A percentile compares a stretch with the other conserved stretches of the same genome.
phyloP scores from a whole-genome alignment of 2,329 filamentous ascomycete species.

The Colletotrichum sidae region DNA sequence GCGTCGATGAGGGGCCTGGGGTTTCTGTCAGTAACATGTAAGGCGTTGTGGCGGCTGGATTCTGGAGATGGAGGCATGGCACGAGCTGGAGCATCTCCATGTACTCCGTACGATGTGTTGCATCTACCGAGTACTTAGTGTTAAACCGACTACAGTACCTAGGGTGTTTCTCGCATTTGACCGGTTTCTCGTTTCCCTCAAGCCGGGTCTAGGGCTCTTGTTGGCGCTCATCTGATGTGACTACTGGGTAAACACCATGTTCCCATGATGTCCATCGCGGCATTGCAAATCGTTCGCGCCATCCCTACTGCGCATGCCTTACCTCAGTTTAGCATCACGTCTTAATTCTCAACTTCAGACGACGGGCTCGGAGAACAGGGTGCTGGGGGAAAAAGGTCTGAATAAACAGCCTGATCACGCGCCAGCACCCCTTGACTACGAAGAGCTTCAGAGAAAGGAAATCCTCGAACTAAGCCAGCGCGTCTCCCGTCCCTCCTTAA shows the following conservation, averaged over 20 bases:
- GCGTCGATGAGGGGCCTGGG: background rate
- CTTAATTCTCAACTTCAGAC: constrained; percentile 33
- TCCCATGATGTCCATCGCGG: constrained; percentile 3
- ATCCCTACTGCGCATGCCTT: background rate
- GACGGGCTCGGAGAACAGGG: constrained; percentile 5
- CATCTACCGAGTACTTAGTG: background rate
- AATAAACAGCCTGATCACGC: too few relatives aligned
- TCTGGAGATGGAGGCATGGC: background rate
- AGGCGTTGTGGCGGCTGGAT: background rate
- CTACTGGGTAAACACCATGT: background rate
- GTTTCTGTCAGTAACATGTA: constrained; percentile 4
- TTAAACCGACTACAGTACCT: background rate
- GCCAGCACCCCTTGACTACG: too few relatives aligned
- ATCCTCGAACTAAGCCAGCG: too few relatives aligned
- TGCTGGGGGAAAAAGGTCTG: background rate
- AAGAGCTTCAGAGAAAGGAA: background rate
- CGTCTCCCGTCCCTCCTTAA: constrained; percentile 32
- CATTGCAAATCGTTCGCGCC: constrained; percentile 13
- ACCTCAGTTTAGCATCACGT: constrained; percentile 4
- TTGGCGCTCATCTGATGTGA: background rate
- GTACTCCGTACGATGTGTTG: too few relatives aligned
- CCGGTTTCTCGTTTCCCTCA: constrained; percentile 13
- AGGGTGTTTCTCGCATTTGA: constrained; percentile 11
- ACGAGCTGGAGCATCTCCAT: too few relatives aligned
- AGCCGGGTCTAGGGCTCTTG: background rate